phyloP scores from a whole-genome alignment of 2,329 filamentous ascomycete species.

The Pseudogymnoascus sp. region DNA sequence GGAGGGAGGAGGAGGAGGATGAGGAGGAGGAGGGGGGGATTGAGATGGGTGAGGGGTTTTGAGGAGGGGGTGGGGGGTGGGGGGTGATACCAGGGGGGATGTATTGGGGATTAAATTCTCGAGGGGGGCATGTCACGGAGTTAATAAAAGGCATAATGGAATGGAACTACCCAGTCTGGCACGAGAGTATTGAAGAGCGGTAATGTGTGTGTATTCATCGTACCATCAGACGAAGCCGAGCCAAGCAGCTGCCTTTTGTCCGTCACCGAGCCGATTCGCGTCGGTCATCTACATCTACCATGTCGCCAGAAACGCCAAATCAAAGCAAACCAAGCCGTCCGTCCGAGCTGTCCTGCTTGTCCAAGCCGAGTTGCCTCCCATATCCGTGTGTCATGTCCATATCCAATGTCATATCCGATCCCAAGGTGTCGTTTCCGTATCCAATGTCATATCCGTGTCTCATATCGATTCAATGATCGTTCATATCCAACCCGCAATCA shows the following conservation, averaged over 20 bases:
- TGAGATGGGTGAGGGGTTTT: neutral
- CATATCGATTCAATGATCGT: neutral
- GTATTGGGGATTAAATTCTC: neutral
- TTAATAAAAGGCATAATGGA: neutral
- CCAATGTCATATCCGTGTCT: neutral
- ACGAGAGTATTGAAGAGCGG: neutral
- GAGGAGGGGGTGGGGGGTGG: neutral
- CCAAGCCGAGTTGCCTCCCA: neutral
- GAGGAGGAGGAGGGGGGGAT: constrained; percentile 41
- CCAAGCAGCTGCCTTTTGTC: neutral
- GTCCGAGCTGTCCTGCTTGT: neutral
- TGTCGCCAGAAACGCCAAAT: neutral
- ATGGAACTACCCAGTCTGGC: neutral
- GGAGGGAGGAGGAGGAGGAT: constrained; percentile 64
- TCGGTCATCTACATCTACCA: neutral
- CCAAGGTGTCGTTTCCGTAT: neutral
- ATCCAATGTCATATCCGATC: neutral
- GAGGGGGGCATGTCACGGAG: neutral
- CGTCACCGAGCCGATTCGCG: neutral
- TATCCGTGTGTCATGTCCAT: neutral
- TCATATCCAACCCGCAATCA: neutral
- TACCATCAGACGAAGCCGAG: neutral
- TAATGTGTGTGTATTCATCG: neutral
- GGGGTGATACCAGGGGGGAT: neutral
- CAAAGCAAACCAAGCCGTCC: neutral